A percentile compares a stretch with the other conserved stretches of the same genome.
Conservation (phyloP, 768 basidiomycete species). For the Agrocybe praecox region DNA sequence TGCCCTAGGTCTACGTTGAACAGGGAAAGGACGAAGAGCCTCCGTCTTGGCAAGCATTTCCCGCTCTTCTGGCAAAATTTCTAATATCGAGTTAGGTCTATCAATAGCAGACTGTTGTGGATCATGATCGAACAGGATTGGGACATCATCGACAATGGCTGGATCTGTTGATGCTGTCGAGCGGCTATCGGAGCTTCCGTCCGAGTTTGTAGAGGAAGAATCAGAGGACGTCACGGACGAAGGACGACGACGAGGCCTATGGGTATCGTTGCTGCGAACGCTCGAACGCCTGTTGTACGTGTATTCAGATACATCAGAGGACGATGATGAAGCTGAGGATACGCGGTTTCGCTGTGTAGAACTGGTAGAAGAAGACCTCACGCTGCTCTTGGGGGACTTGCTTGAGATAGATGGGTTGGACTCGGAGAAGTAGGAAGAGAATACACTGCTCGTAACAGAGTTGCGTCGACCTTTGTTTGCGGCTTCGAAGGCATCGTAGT, state of each 20-base stretch:
- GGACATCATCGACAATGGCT: slow-evolving; percentile 38
- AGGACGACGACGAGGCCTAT: slow-evolving; percentile 33
- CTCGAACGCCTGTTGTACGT: slow-evolving; percentile 13
- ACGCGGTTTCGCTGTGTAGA: slow-evolving; percentile 8
- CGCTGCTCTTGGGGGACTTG: slow-evolving; percentile 13
- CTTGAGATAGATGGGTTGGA: slow-evolving; percentile 25
- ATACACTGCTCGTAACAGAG: slow-evolving; percentile 56
- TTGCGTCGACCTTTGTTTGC: slow-evolving; percentile 31
- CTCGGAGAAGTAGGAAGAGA: slow-evolving; percentile 62
- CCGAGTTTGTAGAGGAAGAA: slow-evolving; percentile 42
- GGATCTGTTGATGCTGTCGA: slow-evolving; percentile 30
- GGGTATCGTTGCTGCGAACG: slow-evolving; percentile 16
- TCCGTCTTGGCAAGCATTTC: slow-evolving; percentile 36
- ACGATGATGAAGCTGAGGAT: slow-evolving; percentile 9
- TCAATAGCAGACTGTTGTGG: slow-evolving; percentile 33
- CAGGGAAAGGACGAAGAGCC: slow-evolving; percentile 16
- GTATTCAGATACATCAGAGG: slow-evolving; percentile 18
- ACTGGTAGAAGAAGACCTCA: slow-evolving; percentile 15
- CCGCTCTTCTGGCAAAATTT: slow-evolving; percentile 54
- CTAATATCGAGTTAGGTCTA: slow-evolving; percentile 35
- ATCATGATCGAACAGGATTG: slow-evolving; percentile 46
- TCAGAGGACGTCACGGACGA: slow-evolving; percentile 45
- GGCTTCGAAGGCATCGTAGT: slow-evolving; percentile 61
- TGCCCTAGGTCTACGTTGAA: slow-evolving; percentile 14
- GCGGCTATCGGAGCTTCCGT: slow-evolving; percentile 33